Conservation (phyloP, 1,139 yeast species). For the Saccharomyces hybrid region DNA sequence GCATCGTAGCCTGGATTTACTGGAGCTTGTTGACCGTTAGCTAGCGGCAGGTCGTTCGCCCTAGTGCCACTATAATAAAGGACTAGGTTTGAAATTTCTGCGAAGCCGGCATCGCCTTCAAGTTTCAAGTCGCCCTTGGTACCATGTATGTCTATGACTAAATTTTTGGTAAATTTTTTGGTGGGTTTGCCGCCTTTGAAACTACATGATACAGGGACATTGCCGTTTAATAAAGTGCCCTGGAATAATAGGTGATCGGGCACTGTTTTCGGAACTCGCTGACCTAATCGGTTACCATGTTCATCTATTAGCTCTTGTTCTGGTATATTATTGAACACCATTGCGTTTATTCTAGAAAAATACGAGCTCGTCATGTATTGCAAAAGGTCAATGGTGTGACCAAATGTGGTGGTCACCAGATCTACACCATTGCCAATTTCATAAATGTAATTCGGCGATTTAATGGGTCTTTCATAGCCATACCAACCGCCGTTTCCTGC, state of each 20-base stretch:
- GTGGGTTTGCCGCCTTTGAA: constrained; percentile 29
- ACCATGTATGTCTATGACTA: constrained; percentile 28
- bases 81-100: constrained; percentile 26
- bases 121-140: constrained; percentile 28
- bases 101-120: constrained; percentile 31
- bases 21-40: constrained; percentile 5
- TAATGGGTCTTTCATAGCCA: constrained; percentile 24
- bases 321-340: constrained; percentile 26
- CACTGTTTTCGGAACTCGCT: constrained; percentile 17
- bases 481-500: constrained; percentile 28
- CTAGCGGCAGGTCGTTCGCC: constrained; percentile 11
- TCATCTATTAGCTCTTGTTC: constrained; percentile 23
- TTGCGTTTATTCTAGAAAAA: constrained; percentile 20
- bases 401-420: constrained; percentile 23
- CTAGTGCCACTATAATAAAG: constrained; percentile 25
- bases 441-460: constrained; percentile 21
- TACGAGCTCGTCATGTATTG: constrained; percentile 27
- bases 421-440: constrained; percentile 24
- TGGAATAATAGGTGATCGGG: constrained; percentile 27
- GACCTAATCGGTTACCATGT: constrained; percentile 15
- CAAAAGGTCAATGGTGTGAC: constrained; percentile 25
- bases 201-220: constrained; percentile 26
- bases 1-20: constrained; percentile 11
- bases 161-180: constrained; percentile 26
- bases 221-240: constrained; percentile 21